Conservation (phyloP, 164 flowering plant species). For the Tetracentron sinense region DNA sequence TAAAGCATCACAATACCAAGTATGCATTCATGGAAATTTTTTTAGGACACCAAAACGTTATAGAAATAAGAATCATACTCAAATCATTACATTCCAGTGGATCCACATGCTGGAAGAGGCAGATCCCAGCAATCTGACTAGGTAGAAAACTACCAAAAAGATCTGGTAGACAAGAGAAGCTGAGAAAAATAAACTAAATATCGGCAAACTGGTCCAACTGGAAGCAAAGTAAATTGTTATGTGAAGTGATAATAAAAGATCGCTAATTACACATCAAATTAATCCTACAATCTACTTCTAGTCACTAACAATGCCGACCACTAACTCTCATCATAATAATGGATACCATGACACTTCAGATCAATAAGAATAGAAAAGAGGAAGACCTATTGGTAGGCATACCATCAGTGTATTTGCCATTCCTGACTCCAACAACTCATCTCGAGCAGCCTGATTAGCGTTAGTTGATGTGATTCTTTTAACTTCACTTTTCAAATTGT, state of each 20-base stretch:
- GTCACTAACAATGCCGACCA: too few species aligned
- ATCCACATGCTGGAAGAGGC: not conserved
- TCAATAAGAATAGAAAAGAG: not conserved
- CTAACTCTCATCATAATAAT: too few species aligned
- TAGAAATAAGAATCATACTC: not conserved
- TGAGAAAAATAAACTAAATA: not conserved
- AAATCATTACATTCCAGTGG: not conserved
- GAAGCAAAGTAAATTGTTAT: too few species aligned
- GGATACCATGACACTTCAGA: not conserved
- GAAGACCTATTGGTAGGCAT: slow-evolving; percentile 2
- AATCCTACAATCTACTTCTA: too few species aligned
- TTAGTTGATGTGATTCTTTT: slow-evolving; percentile 41
- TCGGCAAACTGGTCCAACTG: not conserved
- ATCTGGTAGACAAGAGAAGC: not conserved
- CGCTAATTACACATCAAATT: not conserved
- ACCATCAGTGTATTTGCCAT: slow-evolving; percentile 45
- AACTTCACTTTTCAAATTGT: slow-evolving; percentile 53
- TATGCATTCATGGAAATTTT: too few species aligned
- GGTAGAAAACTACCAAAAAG: not conserved
- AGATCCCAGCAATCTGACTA: not conserved
- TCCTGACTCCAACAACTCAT: slow-evolving; percentile 63
- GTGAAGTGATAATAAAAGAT: not conserved
- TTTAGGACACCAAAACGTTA: too few species aligned
- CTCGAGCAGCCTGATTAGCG: slow-evolving; percentile 42
- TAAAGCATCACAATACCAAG: not conserved